Conservation (phyloP, 177 flowering plant species). For the Vitis hybrid region DNA sequence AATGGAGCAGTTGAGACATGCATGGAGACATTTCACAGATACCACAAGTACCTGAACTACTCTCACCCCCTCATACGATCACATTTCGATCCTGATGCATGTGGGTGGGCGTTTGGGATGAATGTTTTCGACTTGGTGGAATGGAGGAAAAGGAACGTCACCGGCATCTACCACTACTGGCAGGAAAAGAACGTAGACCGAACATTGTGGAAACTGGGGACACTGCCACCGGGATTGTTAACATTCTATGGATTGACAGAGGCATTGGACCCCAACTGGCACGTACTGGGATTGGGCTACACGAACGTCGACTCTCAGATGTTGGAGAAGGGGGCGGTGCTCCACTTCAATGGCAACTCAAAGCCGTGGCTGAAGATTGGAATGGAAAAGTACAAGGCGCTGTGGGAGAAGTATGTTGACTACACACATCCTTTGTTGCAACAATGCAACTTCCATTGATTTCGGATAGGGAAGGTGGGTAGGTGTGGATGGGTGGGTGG, state of each 20-base stretch:
- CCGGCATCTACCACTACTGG: conserved; percentile 89
- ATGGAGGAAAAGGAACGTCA: conserved; percentile 84
- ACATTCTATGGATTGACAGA: conserved; percentile 85
- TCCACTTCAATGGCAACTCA: conserved; percentile 85
- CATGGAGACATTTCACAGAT: conserved; percentile 89
- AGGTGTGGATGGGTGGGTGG: no score
- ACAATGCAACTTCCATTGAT: conserved; percentile 67
- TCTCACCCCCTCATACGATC: conserved; percentile 80
- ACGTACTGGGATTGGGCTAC: conserved; percentile 82
- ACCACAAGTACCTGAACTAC: conserved; percentile 82
- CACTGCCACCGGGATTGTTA: conserved; percentile 87
- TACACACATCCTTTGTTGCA: conserved; percentile 61
- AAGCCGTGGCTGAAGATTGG: conserved; percentile 96
- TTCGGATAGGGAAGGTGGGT: background rate
- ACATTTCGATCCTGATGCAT: conserved; percentile 92
- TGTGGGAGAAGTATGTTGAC: conserved; percentile 85
- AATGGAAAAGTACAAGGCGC: conserved; percentile 74
- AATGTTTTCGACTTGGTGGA: conserved; percentile 81
- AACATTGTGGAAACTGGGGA: conserved; percentile 88
- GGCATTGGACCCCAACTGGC: conserved; percentile 77
- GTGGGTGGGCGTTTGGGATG: conserved; percentile 99
- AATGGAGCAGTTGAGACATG: conserved; percentile 96
- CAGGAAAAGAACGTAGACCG: conserved; percentile 78
- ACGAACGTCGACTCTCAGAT: conserved; percentile 58
- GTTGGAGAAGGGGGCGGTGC: conserved; percentile 76